Base-by-base conservation (phyloP, 2,329 filamentous ascomycete genomes). In the Geosmithia morbida region DNA sequence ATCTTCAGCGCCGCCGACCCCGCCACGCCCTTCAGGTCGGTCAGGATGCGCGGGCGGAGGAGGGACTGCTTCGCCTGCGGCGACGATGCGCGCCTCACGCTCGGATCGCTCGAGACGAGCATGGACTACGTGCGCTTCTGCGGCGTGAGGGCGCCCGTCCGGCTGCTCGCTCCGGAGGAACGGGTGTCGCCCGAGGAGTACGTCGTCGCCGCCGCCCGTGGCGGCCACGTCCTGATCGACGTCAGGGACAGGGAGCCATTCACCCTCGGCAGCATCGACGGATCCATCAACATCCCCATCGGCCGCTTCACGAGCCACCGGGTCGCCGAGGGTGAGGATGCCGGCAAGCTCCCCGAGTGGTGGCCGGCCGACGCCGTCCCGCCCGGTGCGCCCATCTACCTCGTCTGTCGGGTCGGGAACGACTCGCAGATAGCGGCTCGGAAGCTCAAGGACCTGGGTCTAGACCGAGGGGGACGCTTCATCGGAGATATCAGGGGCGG, bases 91-190 rank as follows among this genome's bases (percentile, higher is more conserved):
- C 76, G 68, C 0, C 70, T 96, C 11, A 83, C 81, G 0, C 59
- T 77, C 7, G 70, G 81, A 11, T 74, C 72, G 7, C 64, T 95
- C 46, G 67, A 62, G 18, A 73, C 71, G 0, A 81, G 77, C 5
- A 68, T 89, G 44, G 87, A 96, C 59, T 97, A 97, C 59, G 74
- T 85, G 0, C 79, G 83, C 46, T 96, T 97, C 59, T 97, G 90
- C 58, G 88, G 89, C 4, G 71, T 78, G 1, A 61, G 66, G 1
- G 52, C 59, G 45, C 73, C 79, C 0, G 66, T 83, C 17, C 64
- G 68, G 10, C 51, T 83, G 2, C 69, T 95, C 1, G 59, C 56
- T 6, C 65, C 77, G 0, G 70, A 79, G 1, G 83, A 92, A 54
- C 75, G 88, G 8, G 72, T 95, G 33, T 75, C 79, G 0, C 79